Conservation (phyloP, 495 filamentous ascomycete genomes). For the Glonium stellatum region DNA sequence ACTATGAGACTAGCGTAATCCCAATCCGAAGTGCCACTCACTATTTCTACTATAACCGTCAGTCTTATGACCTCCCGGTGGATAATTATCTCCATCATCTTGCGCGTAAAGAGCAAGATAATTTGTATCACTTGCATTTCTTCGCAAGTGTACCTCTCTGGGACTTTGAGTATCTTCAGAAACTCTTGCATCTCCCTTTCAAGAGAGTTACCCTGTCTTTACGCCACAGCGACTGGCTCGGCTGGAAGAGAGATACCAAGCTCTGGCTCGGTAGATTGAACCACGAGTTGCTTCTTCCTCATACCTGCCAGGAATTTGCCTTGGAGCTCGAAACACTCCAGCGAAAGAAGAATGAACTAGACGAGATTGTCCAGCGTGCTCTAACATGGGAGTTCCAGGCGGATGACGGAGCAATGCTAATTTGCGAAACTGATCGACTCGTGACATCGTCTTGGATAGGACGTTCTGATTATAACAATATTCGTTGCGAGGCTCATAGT, state of each 20-base stretch:
- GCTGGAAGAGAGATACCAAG: neutral
- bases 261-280: neutral
- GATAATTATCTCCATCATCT: neutral
- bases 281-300: neutral
- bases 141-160: neutral
- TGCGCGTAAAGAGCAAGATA: neutral
- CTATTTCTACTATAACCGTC: neutral
- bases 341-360: neutral
- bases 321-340: neutral
- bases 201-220: neutral
- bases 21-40: constrained; percentile 18
- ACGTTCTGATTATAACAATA: neutral
- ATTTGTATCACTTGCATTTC: neutral
- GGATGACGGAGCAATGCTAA: neutral
- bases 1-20: constrained; percentile 18
- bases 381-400: neutral
- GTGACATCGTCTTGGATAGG: neutral
- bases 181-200: neutral
- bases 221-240: neutral
- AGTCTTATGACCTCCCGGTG: neutral
- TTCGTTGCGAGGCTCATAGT: neutral
- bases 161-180: neutral
- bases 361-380: neutral
- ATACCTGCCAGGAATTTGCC: neutral
- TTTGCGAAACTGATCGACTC: neutral